Evolutionary conservation across 2,329 filamentous ascomycete species (phyloP).

Genomic region (Beauveria sp.): DNA sequence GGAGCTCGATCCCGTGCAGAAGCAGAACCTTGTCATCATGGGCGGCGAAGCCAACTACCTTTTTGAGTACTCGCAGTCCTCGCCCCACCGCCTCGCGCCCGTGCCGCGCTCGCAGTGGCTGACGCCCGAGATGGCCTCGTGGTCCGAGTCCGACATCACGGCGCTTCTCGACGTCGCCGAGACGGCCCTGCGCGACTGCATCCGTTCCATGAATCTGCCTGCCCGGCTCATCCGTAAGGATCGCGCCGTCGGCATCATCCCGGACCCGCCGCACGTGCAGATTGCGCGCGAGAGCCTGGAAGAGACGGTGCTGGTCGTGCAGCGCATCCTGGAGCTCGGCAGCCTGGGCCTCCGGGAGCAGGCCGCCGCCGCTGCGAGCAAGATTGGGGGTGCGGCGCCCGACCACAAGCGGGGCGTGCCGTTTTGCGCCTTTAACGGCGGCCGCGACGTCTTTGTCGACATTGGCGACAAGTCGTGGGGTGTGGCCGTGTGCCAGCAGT

Average conservation of each 20-base stretch:
- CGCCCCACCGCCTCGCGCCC: constrained; percentile 59
- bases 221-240: constrained; percentile 82
- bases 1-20: constrained; percentile 55
- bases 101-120: constrained; percentile 64
- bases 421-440: constrained; percentile 97
- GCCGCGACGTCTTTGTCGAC: constrained; percentile 95
- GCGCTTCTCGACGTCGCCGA: constrained; percentile 86
- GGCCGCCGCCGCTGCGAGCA: constrained; percentile 17
- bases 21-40: constrained; percentile 80
- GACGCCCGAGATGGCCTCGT: constrained; percentile 68
- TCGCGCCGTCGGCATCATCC: constrained; percentile 72
- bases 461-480: constrained; percentile 98
- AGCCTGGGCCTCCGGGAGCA: constrained; percentile 38
- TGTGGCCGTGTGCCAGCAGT: constrained; percentile 83
- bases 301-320: constrained; percentile 89
- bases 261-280: constrained; percentile 52
- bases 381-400: background rate
- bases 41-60: constrained; percentile 95
- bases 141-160: constrained; percentile 69
- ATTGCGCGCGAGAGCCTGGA: constrained; percentile 86
- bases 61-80: constrained; percentile 64
- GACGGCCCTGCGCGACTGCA: constrained; percentile 71
- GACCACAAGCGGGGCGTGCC: constrained; percentile 44
- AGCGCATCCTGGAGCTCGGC: constrained; percentile 82
- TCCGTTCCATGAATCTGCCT: constrained; percentile 70